Conservation (phyloP, 305 asterid genomes). For the Euphrasia arctica region DNA sequence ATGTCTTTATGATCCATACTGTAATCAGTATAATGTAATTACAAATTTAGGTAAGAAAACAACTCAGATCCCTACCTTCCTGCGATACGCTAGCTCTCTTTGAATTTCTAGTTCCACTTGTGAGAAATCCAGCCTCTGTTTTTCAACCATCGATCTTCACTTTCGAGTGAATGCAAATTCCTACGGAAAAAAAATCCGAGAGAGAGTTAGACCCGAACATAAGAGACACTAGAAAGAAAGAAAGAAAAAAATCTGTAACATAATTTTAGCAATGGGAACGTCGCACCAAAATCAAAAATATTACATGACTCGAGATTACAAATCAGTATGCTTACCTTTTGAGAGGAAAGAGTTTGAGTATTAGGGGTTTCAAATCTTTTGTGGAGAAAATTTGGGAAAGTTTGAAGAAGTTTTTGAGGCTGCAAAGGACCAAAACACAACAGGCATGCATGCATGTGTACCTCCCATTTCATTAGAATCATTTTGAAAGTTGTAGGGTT, state of each 20-base stretch:
- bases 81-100: slow-evolving; percentile 28
- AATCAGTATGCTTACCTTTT: slow-evolving; percentile 3
- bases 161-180: neutral
- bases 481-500: neutral
- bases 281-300: neutral
- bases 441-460: slow-evolving; percentile 14
- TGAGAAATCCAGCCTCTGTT: slow-evolving; percentile 17
- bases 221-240: too few species aligned
- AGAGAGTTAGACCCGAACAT: too few species aligned
- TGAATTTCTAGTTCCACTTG: slow-evolving; percentile 25
- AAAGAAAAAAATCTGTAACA: too few species aligned
- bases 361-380: neutral
- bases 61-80: slow-evolving; percentile 19
- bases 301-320: neutral
- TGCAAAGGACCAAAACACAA: slow-evolving; percentile 8
- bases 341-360: neutral
- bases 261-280: too few species aligned
- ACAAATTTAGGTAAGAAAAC: neutral
- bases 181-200: neutral
- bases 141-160: slow-evolving; percentile 31
- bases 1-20: neutral
- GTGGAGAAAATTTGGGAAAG: too few species aligned
- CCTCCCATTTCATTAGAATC: neutral
- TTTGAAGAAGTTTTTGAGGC: neutral
- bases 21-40: neutral